A percentile compares a stretch with the other conserved stretches of the same genome.
Conservation (phyloP, 331 rosid species). For the Stylosanthes scabra region DNA sequence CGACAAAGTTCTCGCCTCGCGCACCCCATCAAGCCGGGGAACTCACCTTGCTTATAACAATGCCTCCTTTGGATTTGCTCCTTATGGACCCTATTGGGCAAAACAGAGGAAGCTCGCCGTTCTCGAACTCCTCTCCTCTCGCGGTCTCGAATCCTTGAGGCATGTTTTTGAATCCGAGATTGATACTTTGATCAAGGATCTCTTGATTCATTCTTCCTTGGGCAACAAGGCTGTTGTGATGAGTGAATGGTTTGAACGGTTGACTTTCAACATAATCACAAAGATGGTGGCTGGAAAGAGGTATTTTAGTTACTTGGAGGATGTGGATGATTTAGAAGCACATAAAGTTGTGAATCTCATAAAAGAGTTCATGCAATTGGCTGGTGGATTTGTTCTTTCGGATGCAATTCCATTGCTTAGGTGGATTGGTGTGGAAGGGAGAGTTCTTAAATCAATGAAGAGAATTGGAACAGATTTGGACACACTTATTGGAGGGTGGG, state of each 20-base stretch:
- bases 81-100: conserved; percentile 53
- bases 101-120: conserved; percentile 48
- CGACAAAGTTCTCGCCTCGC: conserved; percentile 49
- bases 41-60: conserved; percentile 51
- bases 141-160: conserved; percentile 49
- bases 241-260: conserved; percentile 52
- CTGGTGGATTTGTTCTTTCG: conserved; percentile 49
- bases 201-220: not conserved
- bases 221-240: conserved; percentile 52
- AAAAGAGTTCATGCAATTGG: conserved; percentile 56
- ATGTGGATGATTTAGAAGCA: conserved; percentile 54
- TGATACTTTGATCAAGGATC: conserved; percentile 37
- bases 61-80: conserved; percentile 59
- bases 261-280: conserved; percentile 53
- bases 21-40: conserved; percentile 54
- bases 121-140: conserved; percentile 53
- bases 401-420: conserved; percentile 57
- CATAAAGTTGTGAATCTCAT: conserved; percentile 47
- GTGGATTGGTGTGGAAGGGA: conserved; percentile 48
- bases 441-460: conserved; percentile 55
- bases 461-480: conserved; percentile 54
- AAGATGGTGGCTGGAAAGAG: conserved; percentile 60
- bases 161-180: conserved; percentile 45
- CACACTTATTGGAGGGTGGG: conserved; percentile 48
- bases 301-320: conserved; percentile 35